These are phyloP conservation scores for Colletotrichum sp. DNA, from an alignment of 2,329 filamentous ascomycete genomes.

Conservation along the genomic window DNA sequence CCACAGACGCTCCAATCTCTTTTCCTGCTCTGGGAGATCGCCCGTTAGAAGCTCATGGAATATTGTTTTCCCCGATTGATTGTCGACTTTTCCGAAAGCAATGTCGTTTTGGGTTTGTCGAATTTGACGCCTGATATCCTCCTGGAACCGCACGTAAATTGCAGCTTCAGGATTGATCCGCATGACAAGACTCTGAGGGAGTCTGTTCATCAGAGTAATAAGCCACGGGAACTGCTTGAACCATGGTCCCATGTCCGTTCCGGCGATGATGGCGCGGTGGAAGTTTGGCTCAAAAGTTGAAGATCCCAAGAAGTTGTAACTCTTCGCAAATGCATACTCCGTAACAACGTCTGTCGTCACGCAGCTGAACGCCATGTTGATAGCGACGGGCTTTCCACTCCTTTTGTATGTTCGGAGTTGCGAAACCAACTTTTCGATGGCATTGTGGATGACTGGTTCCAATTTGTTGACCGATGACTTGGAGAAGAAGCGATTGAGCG, in stretches of 20 bases:
- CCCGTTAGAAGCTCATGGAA: neutral
- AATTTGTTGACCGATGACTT: neutral
- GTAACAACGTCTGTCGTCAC: conserved; percentile 2
- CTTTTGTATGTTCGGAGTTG: neutral
- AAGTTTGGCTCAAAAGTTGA: neutral
- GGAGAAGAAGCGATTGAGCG: neutral
- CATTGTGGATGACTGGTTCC: neutral
- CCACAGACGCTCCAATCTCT: neutral
- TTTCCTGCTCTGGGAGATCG: neutral
- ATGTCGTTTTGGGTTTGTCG: neutral
- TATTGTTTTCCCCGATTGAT: neutral
- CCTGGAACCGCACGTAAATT: neutral
- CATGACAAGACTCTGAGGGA: neutral
- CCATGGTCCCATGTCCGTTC: neutral
- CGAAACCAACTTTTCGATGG: neutral
- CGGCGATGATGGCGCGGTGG: neutral
- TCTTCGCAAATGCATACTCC: neutral
- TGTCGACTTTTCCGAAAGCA: neutral
- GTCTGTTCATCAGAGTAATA: neutral
- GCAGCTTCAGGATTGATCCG: neutral
- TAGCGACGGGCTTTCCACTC: conserved; percentile 29
- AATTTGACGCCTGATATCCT: neutral
- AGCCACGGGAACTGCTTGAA: neutral
- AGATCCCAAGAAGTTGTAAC: neutral
- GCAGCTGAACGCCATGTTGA: conserved; percentile 31